These are phyloP conservation scores for Celoporthe dispersa DNA, from an alignment of 2,329 filamentous ascomycete genomes.

Conservation along the genomic window DNA sequence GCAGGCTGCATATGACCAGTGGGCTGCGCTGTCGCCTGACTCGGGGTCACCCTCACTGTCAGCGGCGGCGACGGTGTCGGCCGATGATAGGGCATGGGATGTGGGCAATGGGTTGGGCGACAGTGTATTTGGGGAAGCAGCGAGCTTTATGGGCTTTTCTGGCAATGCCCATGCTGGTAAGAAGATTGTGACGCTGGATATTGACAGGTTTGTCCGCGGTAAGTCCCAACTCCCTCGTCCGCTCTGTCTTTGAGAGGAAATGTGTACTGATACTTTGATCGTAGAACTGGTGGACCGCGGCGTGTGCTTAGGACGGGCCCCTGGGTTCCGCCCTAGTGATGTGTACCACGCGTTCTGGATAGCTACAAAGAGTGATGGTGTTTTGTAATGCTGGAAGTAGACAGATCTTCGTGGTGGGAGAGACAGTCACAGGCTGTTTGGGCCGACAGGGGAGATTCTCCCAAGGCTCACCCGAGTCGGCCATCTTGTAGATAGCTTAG, in stretches of 20 bases:
- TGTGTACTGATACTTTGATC: conserved; percentile 2
- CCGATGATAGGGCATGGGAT: not conserved
- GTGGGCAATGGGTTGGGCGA: not conserved
- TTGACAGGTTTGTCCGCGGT: conserved; percentile 37
- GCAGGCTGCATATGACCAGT: conserved; percentile 1
- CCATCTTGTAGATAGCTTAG: not conserved
- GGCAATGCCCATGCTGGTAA: not conserved
- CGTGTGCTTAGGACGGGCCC: conserved; percentile 39
- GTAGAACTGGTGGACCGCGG: conserved; percentile 37
- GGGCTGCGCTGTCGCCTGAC: not conserved
- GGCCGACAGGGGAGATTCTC: not conserved
- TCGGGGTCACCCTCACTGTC: not conserved
- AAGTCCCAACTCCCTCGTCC: conserved; percentile 4
- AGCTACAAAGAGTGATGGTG: conserved; percentile 16
- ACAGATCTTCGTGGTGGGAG: not conserved
- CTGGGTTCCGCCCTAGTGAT: conserved; percentile 37
- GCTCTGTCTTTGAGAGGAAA: not conserved
- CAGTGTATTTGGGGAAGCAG: not conserved
- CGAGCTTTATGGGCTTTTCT: not conserved
- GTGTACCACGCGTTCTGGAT: conserved; percentile 39
- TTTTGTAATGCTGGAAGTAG: not conserved
- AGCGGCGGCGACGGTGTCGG: conserved; percentile 5
- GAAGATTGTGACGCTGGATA: conserved; percentile 35
- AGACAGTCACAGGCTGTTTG: not conserved
- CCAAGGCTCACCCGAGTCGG: not conserved